phyloP scores from a whole-genome alignment of 176 grass and related monocot species.

The Cenchrus fungigraminus region DNA sequence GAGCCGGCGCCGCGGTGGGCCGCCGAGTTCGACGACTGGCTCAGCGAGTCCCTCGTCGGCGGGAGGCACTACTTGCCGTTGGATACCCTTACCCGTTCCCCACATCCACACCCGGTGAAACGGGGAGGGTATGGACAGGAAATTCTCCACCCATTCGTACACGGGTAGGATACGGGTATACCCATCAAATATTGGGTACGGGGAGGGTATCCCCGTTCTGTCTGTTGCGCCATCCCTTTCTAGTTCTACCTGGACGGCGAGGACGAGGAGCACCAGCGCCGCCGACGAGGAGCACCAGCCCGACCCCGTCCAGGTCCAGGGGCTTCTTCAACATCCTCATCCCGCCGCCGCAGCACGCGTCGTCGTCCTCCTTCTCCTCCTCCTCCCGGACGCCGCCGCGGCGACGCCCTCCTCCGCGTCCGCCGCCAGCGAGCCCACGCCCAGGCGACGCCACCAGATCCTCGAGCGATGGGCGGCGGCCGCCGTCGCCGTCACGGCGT shows the following conservation, averaged over 20 bases:
- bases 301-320: constrained; percentile 10
- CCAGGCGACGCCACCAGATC: constrained; percentile 53
- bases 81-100: no score
- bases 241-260: no score
- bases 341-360: constrained; percentile 23
- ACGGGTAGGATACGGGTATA: no score
- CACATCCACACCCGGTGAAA: no score
- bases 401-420: neutral
- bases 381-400: neutral
- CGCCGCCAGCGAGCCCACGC: constrained; percentile 18
- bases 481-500: constrained; percentile 33
- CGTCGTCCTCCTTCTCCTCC: neutral
- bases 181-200: no score
- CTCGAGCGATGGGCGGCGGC: constrained; percentile 72
- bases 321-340: constrained; percentile 59
- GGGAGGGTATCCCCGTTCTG: no score
- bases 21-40: constrained; percentile 75
- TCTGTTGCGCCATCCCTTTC: no score
- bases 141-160: no score
- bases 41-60: constrained; percentile 66
- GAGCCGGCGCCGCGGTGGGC: constrained; percentile 60
- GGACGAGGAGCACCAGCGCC: no score
- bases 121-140: no score
- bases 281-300: neutral
- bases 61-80: constrained; percentile 46